A percentile compares a stretch with the other conserved stretches of the same genome.
These are phyloP conservation scores for Endocalyx cinctus DNA, from an alignment of 2,329 filamentous ascomycete genomes.

Conservation along the genomic window DNA sequence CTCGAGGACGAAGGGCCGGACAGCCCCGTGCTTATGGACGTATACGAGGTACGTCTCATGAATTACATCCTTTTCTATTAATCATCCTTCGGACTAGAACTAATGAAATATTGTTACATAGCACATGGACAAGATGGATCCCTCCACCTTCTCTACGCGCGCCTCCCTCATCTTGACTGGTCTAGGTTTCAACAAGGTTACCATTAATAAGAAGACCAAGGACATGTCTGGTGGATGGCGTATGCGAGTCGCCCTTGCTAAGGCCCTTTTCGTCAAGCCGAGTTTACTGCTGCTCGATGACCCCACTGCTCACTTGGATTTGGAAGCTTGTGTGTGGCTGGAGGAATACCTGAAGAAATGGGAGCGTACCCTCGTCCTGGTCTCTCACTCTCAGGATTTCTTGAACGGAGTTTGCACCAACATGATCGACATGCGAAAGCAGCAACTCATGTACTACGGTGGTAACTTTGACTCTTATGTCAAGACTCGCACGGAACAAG, in stretches of 20 bases:
- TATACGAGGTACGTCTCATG: constrained; percentile 77
- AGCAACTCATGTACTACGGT: constrained; percentile 92
- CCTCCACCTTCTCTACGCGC: constrained; percentile 91
- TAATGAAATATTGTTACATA: too few species aligned
- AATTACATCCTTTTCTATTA: not conserved
- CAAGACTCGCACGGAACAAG: constrained; percentile 92
- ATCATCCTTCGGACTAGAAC: too few species aligned
- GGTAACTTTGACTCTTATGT: constrained; percentile 99
- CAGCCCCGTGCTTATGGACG: constrained; percentile 80
- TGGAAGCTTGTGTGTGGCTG: constrained; percentile 98
- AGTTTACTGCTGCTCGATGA: constrained; percentile 94
- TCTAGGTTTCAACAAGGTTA: constrained; percentile 98
- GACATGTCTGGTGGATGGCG: constrained; percentile 99
- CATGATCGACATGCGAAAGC: constrained; percentile 97
- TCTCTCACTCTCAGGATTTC: constrained; percentile 99
- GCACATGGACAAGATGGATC: constrained; percentile 99
- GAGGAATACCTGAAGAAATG: constrained; percentile 99
- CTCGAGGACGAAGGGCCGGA: constrained; percentile 91
- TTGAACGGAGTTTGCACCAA: constrained; percentile 95
- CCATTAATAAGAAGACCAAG: constrained; percentile 99
- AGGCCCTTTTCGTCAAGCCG: constrained; percentile 98
- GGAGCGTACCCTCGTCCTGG: constrained; percentile 92
- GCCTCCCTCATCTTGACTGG: constrained; percentile 95
- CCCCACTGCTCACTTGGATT: constrained; percentile 97
- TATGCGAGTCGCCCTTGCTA: constrained; percentile 97